A percentile compares a stretch with the other conserved stretches of the same genome.
phyloP scores from a whole-genome alignment of 106 monocot genomes.

The Gastrodia elata region DNA sequence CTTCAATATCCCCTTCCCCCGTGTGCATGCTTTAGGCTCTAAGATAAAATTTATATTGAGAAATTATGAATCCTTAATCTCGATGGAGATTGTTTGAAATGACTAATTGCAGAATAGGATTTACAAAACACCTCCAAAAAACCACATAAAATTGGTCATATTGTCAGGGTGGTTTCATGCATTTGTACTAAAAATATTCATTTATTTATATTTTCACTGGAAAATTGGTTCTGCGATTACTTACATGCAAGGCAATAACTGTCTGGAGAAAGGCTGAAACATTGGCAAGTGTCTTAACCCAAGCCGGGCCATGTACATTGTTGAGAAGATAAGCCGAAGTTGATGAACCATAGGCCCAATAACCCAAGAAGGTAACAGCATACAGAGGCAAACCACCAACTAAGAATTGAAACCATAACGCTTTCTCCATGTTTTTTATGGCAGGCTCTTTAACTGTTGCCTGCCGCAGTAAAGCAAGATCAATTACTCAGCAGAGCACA shows the following conservation, averaged over 20 bases:
- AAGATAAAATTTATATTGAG: no score
- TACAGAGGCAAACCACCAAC: constrained; percentile 45
- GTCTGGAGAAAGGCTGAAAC: constrained; percentile 59
- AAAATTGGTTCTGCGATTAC: no score
- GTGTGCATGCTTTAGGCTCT: no score
- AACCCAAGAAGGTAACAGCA: constrained; percentile 58
- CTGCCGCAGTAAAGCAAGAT: constrained; percentile 19
- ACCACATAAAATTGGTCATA: no score
- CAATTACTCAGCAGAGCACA: background rate
- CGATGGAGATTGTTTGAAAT: no score
- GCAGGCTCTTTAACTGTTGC: constrained; percentile 71
- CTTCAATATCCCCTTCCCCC: no score
- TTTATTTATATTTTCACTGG: no score
- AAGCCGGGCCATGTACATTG: constrained; percentile 42
- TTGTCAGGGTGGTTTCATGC: no score
- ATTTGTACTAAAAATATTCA: no score
- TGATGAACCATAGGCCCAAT: constrained; percentile 77
- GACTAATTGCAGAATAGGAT: no score
- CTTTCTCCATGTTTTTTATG: constrained; percentile 67
- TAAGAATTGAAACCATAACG: constrained; percentile 62
- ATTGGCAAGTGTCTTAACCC: constrained; percentile 52
- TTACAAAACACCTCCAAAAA: no score
- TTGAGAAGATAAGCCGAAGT: constrained; percentile 53
- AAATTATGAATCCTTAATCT: no score
- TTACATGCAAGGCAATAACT: constrained; percentile 61